Evolutionary conservation across 148 eudicot genomes (phyloP).

Genomic region (Heliosperma pusillum): DNA sequence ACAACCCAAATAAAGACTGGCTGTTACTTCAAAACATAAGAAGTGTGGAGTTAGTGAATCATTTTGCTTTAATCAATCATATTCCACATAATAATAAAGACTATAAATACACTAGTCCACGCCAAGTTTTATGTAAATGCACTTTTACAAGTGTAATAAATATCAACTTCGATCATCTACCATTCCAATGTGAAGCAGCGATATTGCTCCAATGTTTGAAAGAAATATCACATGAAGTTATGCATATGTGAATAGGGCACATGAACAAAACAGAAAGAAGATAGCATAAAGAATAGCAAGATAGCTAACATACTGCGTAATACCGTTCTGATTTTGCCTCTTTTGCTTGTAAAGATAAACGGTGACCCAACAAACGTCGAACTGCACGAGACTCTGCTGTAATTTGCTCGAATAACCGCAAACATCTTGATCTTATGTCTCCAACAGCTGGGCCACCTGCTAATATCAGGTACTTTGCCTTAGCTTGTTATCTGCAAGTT

Average conservation of each 20-base stretch:
- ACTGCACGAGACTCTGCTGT: conserved; percentile 90
- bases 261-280: not conserved
- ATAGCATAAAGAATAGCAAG: conserved; percentile 13
- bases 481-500: not conserved
- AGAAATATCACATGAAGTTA: conserved; percentile 8
- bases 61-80: no score
- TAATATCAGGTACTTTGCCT: conserved; percentile 13
- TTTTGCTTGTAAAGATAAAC: conserved; percentile 65
- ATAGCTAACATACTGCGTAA: conserved; percentile 11
- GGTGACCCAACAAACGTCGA: conserved; percentile 80
- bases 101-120: not conserved
- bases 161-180: not conserved
- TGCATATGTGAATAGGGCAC: not conserved
- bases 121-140: not conserved
- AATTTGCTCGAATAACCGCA: conserved; percentile 85
- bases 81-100: not conserved
- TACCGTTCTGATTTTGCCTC: conserved; percentile 91
- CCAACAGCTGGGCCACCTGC: conserved; percentile 99
- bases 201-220: not conserved
- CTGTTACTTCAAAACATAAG: no score
- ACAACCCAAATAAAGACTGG: no score
- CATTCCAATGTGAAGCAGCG: not conserved
- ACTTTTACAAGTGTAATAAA: not conserved
- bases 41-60: no score
- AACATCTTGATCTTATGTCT: conserved; percentile 97